A percentile compares a stretch with the other conserved stretches of the same genome.
phyloP scores from a whole-genome alignment of 495 filamentous ascomycete genomes.

The Letharia lupina region DNA sequence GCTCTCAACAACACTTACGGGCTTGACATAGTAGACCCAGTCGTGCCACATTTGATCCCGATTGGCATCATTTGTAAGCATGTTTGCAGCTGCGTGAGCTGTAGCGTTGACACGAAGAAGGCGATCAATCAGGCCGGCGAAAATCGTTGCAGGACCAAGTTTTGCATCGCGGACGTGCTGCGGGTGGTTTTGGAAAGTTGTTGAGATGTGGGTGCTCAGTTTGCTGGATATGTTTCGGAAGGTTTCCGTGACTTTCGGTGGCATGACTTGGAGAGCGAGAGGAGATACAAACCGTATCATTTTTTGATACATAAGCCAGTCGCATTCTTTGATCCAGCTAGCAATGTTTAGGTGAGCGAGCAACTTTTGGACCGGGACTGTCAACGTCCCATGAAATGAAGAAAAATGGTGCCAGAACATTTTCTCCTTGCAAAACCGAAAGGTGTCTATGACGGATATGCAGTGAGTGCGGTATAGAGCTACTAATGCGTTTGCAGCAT shows the following conservation, averaged over 20 bases:
- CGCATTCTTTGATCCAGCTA: slow-evolving; percentile 89
- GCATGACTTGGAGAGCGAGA: slow-evolving; percentile 81
- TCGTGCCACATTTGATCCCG: slow-evolving; percentile 89
- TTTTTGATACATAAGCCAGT: slow-evolving; percentile 90
- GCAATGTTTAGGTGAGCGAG: slow-evolving; percentile 73
- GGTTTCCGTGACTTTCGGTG: slow-evolving; percentile 70
- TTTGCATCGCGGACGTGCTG: slow-evolving; percentile 77
- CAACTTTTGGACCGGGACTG: slow-evolving; percentile 93
- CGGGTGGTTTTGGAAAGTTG: slow-evolving; percentile 72
- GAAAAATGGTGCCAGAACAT: slow-evolving; percentile 92
- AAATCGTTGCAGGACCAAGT: slow-evolving; percentile 78
- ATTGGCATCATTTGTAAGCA: slow-evolving; percentile 62
- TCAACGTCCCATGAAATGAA: slow-evolving; percentile 90
- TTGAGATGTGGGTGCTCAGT: slow-evolving; percentile 65
- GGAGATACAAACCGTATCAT: slow-evolving; percentile 86
- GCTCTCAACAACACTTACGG: slow-evolving; percentile 56
- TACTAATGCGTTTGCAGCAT: slow-evolving; percentile 69
- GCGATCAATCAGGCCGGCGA: slow-evolving; percentile 74
- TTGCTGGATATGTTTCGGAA: slow-evolving; percentile 75
- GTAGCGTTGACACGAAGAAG: slow-evolving; percentile 84
- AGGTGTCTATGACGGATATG: slow-evolving; percentile 86
- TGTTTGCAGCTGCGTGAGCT: slow-evolving; percentile 74
- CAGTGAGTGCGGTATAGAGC: slow-evolving; percentile 90
- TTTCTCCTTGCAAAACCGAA: slow-evolving; percentile 90
- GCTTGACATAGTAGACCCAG: slow-evolving; percentile 73